Evolutionary conservation across 768 basidiomycete species (phyloP).

Genomic region (Mycena crocata): DNA sequence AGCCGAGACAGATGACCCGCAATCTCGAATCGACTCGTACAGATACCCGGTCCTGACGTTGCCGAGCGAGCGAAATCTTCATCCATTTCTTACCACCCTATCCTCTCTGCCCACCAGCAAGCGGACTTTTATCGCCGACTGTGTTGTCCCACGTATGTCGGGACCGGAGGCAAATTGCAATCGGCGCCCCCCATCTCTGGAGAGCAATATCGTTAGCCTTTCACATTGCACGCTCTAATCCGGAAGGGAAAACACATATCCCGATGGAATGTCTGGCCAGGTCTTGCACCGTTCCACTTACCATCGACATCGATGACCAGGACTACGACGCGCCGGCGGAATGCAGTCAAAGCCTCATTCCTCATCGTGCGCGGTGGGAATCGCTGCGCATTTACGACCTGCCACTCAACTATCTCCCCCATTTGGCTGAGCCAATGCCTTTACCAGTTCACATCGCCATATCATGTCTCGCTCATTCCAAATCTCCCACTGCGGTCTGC

Average conservation of each 20-base stretch:
- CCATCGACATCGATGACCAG: not conserved
- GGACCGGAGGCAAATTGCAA: no score
- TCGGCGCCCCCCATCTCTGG: no score
- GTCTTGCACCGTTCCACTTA: not conserved
- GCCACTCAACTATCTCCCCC: not conserved
- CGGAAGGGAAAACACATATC: not conserved
- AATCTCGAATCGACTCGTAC: no score
- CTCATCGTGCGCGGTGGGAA: slow-evolving; percentile 11
- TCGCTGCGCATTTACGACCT: not conserved
- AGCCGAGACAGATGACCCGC: no score
- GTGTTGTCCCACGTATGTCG: no score
- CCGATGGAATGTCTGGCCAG: not conserved
- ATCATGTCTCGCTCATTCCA: not conserved
- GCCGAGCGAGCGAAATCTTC: no score
- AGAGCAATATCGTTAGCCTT: not conserved
- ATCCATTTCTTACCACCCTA: no score
- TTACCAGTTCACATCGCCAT: not conserved
- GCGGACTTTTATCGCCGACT: no score
- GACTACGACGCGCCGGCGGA: no score
- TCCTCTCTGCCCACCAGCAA: no score
- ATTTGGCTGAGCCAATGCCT: not conserved
- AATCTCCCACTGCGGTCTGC: not conserved
- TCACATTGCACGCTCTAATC: not conserved
- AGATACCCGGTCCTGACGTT: no score
- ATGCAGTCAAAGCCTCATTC: not conserved